A percentile compares a stretch with the other conserved stretches of the same genome.
These are phyloP conservation scores for Suillus occidentalis DNA, from an alignment of 768 basidiomycete species.

Conservation along the genomic window DNA sequence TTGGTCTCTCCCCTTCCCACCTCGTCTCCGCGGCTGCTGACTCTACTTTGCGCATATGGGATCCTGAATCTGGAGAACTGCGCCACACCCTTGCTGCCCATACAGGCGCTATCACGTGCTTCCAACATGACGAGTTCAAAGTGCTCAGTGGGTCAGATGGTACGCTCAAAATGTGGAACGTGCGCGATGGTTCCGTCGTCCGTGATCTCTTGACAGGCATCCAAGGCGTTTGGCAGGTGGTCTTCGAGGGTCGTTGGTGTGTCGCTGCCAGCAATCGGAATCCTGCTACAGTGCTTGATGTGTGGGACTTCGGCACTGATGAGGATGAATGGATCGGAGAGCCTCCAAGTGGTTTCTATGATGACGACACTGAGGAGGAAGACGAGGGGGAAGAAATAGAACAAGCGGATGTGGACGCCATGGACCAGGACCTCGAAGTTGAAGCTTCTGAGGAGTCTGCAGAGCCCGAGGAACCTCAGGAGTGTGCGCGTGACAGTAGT, in stretches of 20 bases:
- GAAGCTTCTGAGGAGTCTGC: slow-evolving; percentile 34
- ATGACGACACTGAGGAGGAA: slow-evolving; percentile 58
- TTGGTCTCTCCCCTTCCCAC: slow-evolving; percentile 85
- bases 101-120: slow-evolving; percentile 98
- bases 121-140: slow-evolving; percentile 98
- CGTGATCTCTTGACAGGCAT: slow-evolving; percentile 90
- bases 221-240: slow-evolving; percentile 96
- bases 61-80: slow-evolving; percentile 79
- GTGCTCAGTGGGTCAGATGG: slow-evolving; percentile 95
- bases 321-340: slow-evolving; percentile 81
- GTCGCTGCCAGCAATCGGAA: slow-evolving; percentile 89
- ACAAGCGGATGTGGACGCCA: slow-evolving; percentile 63
- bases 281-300: slow-evolving; percentile 77
- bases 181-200: slow-evolving; percentile 81
- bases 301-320: slow-evolving; percentile 86
- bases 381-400: slow-evolving; percentile 44
- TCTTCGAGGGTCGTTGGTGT: slow-evolving; percentile 91
- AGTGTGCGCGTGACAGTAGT: slow-evolving; percentile 28
- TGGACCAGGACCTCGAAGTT: slow-evolving; percentile 62
- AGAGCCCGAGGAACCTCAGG: slow-evolving; percentile 28
- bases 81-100: slow-evolving; percentile 86
- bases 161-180: slow-evolving; percentile 97
- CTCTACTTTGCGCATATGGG: slow-evolving; percentile 93
- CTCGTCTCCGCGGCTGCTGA: slow-evolving; percentile 97
- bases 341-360: slow-evolving; percentile 72